Percentiles rank a stretch among this genome's conserved stretches.
Conservation (phyloP, 2,329 filamentous ascomycete genomes). For the Akanthomyces lecanii region DNA sequence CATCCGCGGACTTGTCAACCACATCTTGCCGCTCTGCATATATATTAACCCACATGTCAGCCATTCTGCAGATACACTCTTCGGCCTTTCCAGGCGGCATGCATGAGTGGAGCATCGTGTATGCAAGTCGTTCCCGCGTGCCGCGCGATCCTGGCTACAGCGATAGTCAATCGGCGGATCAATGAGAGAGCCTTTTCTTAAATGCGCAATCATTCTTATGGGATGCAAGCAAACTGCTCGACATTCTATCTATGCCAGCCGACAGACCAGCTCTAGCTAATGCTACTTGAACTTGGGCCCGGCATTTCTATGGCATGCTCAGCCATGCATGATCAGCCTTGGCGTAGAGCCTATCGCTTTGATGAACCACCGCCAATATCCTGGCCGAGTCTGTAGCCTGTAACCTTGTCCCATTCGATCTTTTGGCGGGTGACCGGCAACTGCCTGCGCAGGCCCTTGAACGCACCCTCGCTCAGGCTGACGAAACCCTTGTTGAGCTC, state of each 20-base stretch:
- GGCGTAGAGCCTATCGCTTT: constrained; percentile 38
- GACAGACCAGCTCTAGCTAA: background rate
- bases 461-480: constrained; percentile 84
- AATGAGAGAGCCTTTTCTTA: too few species aligned
- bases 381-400: constrained; percentile 81
- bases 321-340: background rate
- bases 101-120: background rate
- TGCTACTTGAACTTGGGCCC: background rate
- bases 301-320: background rate
- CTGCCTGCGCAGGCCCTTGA: constrained; percentile 89
- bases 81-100: background rate
- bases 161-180: too few species aligned
- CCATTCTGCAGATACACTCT: background rate
- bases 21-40: background rate
- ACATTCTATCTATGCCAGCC: background rate
- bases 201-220: too few species aligned
- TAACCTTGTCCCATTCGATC: constrained; percentile 99
- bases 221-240: too few species aligned
- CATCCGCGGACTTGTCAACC: background rate
- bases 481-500: constrained; percentile 90
- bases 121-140: background rate
- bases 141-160: background rate
- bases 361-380: constrained; percentile 68
- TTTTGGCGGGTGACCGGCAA: constrained; percentile 96
- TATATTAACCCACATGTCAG: background rate